Evolutionary conservation across 2,329 filamentous ascomycete genomes (phyloP), one percentile per base, ranked within the genome.

Genomic region (Lasiodiplodia citricola): DNA sequence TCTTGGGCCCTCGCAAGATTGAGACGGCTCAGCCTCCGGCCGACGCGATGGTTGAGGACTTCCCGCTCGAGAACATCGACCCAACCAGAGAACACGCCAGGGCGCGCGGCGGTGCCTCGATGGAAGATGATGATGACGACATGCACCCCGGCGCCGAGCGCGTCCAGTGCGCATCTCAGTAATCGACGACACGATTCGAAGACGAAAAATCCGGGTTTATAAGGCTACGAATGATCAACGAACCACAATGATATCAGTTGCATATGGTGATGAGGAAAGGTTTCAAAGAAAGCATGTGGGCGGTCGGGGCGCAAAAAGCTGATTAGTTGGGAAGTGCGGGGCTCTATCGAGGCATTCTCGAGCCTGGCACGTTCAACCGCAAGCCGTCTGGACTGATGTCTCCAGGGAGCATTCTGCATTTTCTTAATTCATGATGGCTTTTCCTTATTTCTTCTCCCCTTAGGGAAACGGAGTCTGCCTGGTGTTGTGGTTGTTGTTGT

Each of bases 31-130:
- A 87, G 28, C 92, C 94, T 57, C 94, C 95, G 5, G 75, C 86
- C 35, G 94, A 98, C 77, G 90, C 92, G 38, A 97, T 98, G 94
- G 92, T 92, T 23, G 96, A 99, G 77, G 91, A 93, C 74, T 96
- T 91, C 74, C 89, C 92, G 63, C 87, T 98, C 41, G 94, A 98
- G 80, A 92, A 96, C 70, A 85, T 96, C 52, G 95, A 97, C 75
- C 82, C 86, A 52, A 88, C 76, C 55, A 76, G 86, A 75, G 87
- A 91, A 74, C 83, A 87, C 76, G 87, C 87, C 66, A 87, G 91
- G 73, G 91, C 91, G 55, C 91, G 92, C 72, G 90, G 89, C 70
- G 84, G 84, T 25, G 84, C 83, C 56, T 77, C 65, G 74, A 82
- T 83, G 76, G 89, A 94, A 56, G 91, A 92, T 57, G 91, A 90